Evolutionary conservation across 768 basidiomycete species (phyloP), one percentile per base, ranked within the genome.

Genomic region (Suillus plorans): DNA sequence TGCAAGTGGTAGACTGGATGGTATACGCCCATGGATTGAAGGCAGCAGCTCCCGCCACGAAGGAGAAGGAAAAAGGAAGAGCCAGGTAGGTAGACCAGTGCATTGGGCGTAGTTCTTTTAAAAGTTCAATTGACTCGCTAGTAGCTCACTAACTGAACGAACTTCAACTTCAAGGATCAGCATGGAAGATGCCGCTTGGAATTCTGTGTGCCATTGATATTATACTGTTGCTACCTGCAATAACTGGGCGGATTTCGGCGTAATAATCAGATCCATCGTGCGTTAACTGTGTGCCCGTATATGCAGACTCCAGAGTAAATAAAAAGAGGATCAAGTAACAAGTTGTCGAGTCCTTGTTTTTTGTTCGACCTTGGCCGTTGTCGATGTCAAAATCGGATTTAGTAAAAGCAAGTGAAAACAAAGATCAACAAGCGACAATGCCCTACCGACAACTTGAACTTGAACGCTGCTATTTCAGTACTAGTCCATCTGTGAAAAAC

Each of bases 21-120:
- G 50, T 50, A 60, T 82, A 82, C 5, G 74, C 69, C 25, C 71
- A 67, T 0, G 83, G 83, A 55, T 82, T 66, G 71, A 85, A 85
- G 4, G 20, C 25, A 10, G 56, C 13, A 31, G 9, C 53, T 55
- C 53, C 31, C 5, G 5, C 58, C 36, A 28, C 25, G 45, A 64
- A 56, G 9, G 37, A 52, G 8, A 61, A 20, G 20, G 20, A 20
- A n/a, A 44, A 14, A 1, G 22, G 20, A 25, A 61, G 22, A n/a
- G 28, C 20, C 8, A 61, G 22, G 39, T 13, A 28, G 44, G 31
- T 42, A 34, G 34, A 55, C 53, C 53, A 55, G 20, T 55, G 20
- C 34, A 55, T 55, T 36, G 20, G 34, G 5, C 34, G 53, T 13
- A n/a, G 31, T 31, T 53, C 52, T 55, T 20, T 20, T 7, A 20